Conservation (phyloP, 2,329 filamentous ascomycete species). For the Delphinella strobiligena region DNA sequence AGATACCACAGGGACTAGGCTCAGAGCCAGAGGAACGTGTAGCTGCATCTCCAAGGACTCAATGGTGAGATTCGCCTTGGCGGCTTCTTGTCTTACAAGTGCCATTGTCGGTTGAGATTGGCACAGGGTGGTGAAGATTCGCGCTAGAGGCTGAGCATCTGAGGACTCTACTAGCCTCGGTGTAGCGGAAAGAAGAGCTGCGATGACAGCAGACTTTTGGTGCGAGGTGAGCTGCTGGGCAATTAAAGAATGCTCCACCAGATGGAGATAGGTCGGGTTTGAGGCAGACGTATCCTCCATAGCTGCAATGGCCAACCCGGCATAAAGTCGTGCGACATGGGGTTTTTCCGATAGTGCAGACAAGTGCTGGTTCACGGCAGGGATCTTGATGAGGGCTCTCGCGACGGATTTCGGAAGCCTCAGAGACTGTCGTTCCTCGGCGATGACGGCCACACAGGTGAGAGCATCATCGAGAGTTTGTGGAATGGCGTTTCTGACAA, state of each 20-base stretch:
- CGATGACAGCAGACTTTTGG: constrained; percentile 28
- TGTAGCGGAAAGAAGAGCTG: constrained; percentile 1
- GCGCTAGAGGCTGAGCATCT: constrained; percentile 19
- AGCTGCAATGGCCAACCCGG: constrained; percentile 57
- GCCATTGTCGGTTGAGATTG: constrained; percentile 28
- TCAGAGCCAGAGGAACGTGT: constrained; percentile 52
- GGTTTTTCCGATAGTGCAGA: constrained; percentile 52
- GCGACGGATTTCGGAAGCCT: constrained; percentile 58
- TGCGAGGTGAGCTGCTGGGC: constrained; percentile 49
- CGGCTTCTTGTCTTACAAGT: constrained; percentile 55
- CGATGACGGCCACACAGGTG: constrained; percentile 68
- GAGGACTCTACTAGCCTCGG: neutral
- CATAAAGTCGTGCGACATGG: constrained; percentile 57
- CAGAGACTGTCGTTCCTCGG: constrained; percentile 62
- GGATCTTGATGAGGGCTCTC: constrained; percentile 54
- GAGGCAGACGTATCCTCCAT: constrained; percentile 51
- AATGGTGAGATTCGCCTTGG: constrained; percentile 58
- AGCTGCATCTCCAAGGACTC: constrained; percentile 64
- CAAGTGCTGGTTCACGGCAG: constrained; percentile 48
- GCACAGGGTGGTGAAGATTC: constrained; percentile 20
- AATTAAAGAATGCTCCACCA: constrained; percentile 50
- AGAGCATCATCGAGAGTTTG: constrained; percentile 64
- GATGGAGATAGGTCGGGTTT: constrained; percentile 41
- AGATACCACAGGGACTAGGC: constrained; percentile 35
- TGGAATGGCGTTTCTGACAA: constrained; percentile 62